Conservation (phyloP, 768 basidiomycete genomes). For the Lentinula sp. region DNA sequence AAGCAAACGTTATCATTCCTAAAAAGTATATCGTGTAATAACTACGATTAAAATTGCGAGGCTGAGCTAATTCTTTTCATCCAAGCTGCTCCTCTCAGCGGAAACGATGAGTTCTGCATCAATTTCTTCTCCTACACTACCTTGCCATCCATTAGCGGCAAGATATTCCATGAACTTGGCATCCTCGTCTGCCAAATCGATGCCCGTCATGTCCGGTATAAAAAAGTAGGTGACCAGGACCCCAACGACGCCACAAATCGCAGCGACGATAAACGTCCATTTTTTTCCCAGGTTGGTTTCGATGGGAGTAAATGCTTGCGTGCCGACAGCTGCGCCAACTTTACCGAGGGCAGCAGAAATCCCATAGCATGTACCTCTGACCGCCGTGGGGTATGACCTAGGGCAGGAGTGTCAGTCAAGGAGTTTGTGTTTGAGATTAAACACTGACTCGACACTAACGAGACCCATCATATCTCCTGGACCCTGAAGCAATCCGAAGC, state of each 20-base stretch:
- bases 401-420: background rate
- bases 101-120: conserved; percentile 6
- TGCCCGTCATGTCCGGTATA: conserved; percentile 60
- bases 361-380: conserved; percentile 68
- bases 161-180: conserved; percentile 55
- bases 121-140: conserved; percentile 38
- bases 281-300: conserved; percentile 63
- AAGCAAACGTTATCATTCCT: background rate
- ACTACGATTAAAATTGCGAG: background rate
- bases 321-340: conserved; percentile 57
- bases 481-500: conserved; percentile 30
- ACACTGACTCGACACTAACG: conserved; percentile 55
- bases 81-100: background rate
- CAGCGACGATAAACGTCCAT: conserved; percentile 65
- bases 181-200: conserved; percentile 64
- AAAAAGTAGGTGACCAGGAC: conserved; percentile 64
- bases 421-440: background rate
- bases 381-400: conserved; percentile 59
- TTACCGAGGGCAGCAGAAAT: conserved; percentile 65
- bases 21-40: background rate
- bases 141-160: conserved; percentile 58
- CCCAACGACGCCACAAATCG: conserved; percentile 60
- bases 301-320: conserved; percentile 66
- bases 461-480: conserved; percentile 70
- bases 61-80: background rate